A percentile compares a stretch with the other conserved stretches of the same genome.
These are phyloP conservation scores for Gossypium mustelinum DNA, from an alignment of 345 rosid genomes.

Conservation along the genomic window DNA sequence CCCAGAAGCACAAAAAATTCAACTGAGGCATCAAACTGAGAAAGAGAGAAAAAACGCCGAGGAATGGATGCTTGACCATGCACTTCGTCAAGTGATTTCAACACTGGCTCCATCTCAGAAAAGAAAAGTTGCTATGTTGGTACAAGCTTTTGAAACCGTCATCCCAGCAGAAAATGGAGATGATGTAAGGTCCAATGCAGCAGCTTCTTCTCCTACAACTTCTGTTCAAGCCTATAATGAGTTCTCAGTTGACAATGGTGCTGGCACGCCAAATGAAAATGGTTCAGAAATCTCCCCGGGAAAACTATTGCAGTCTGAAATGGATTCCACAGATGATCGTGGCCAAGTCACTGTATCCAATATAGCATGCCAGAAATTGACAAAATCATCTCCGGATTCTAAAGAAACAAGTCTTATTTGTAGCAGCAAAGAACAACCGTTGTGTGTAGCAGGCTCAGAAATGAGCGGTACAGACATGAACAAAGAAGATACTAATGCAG, in stretches of 20 bases:
- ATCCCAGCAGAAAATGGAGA: constrained; percentile 42
- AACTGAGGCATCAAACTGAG: constrained; percentile 53
- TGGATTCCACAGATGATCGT: constrained; percentile 9
- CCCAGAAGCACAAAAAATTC: constrained; percentile 61
- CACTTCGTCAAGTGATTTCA: constrained; percentile 69
- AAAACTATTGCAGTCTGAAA: constrained; percentile 16
- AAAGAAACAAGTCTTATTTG: constrained; percentile 13
- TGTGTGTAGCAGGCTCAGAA: constrained; percentile 7
- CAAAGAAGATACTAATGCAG: constrained; percentile 24
- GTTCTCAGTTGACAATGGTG: constrained; percentile 21
- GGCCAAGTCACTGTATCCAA: constrained; percentile 14
- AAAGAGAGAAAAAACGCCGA: constrained; percentile 67
- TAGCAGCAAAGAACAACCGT: background rate
- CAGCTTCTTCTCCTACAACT: constrained; percentile 34
- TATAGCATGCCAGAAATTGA: constrained; percentile 11
- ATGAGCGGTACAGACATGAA: constrained; percentile 12
- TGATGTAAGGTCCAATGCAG: constrained; percentile 19
- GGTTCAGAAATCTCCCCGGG: constrained; percentile 14
- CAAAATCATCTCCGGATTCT: constrained; percentile 7
- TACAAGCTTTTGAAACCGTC: constrained; percentile 89
- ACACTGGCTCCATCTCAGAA: constrained; percentile 68
- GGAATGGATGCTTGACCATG: constrained; percentile 96
- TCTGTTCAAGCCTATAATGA: constrained; percentile 30
- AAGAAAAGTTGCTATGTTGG: constrained; percentile 81
- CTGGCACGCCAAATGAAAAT: constrained; percentile 19